Conservation (phyloP, 2,329 filamentous ascomycete genomes). For the Teratosphaeria nubilosa region DNA sequence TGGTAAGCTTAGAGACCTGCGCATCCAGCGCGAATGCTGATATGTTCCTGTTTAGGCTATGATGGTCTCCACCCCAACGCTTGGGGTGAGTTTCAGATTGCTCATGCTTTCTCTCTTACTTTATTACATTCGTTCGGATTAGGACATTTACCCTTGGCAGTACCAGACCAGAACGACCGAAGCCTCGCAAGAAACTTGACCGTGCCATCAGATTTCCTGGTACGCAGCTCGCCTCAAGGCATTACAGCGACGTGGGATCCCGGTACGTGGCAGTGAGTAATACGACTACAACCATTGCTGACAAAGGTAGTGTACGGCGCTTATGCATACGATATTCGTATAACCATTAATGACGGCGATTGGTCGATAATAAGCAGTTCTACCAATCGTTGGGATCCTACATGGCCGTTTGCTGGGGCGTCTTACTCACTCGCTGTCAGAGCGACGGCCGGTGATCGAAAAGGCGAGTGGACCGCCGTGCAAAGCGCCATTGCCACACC, state of each 20-base stretch:
- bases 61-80: constrained; percentile 37
- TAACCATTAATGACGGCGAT: neutral
- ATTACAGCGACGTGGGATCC: neutral
- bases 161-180: neutral
- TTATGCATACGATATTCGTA: neutral
- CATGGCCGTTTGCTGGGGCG: neutral
- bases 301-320: neutral
- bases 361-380: neutral
- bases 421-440: neutral
- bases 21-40: neutral
- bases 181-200: neutral
- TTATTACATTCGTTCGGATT: constrained; percentile 9
- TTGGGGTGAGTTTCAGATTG: constrained; percentile 34
- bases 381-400: neutral
- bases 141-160: neutral
- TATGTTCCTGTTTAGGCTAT: constrained; percentile 13
- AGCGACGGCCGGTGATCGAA: neutral
- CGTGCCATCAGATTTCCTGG: neutral
- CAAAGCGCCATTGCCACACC: neutral
- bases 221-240: neutral
- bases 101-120: constrained; percentile 29
- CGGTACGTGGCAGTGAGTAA: neutral
- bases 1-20: neutral
- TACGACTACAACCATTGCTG: neutral
- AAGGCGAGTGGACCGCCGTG: neutral